Evolutionary conservation across 1,284 basidiomycete genomes (phyloP), one percentile per base, ranked within the genome.

Genomic region (Sporisorium exsertum): DNA sequence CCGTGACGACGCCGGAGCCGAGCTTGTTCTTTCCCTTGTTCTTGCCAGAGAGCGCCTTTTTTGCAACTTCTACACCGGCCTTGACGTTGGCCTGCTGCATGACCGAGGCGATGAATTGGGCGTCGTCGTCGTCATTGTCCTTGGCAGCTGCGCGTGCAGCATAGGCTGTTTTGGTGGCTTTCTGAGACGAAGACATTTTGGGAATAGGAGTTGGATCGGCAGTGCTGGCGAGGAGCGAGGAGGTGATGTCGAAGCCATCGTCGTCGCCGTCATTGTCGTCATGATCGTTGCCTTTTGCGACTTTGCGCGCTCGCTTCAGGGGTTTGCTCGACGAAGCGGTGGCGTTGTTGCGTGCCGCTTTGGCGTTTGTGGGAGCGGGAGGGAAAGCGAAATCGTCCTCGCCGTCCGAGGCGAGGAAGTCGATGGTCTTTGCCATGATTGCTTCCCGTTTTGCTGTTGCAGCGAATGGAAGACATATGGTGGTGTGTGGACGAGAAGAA

Each of bases 21-120:
- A 60, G 24, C 47, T 80, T 84, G 55, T 78, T 75, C 64, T 81
- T 81, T 13, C 72, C 77, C 64, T 83, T 82, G 52, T 58, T 68
- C 54, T 80, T 82, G 7, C 22, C 58, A 5, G 72, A 69, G 6
- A 66, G 58, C 3, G 79, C 73, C 50, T 78, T 71, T 63, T 84
- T 84, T 13, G 78, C 77, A 1, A 85, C 71, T 26, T 83, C 73
- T 6, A 71, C 68, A 33, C 83, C 83, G 2, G 81, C 84, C 49
- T 81, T 83, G 58, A 80, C 67, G 61, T 85, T 85, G 59, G 81
- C 81, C 29, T 77, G 79, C 40, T 80, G 75, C 70, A 81, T 79
- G 18, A 83, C 81, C 3, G 77, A 71, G 9, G 79, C 83, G 51
- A 85, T 85, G 72, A 84, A 83, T 0, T 58, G 76, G 5, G 79